Evolutionary conservation across 495 filamentous ascomycete species (phyloP), one percentile per base, ranked within the genome.

Genomic region (Neurospora sp.): DNA sequence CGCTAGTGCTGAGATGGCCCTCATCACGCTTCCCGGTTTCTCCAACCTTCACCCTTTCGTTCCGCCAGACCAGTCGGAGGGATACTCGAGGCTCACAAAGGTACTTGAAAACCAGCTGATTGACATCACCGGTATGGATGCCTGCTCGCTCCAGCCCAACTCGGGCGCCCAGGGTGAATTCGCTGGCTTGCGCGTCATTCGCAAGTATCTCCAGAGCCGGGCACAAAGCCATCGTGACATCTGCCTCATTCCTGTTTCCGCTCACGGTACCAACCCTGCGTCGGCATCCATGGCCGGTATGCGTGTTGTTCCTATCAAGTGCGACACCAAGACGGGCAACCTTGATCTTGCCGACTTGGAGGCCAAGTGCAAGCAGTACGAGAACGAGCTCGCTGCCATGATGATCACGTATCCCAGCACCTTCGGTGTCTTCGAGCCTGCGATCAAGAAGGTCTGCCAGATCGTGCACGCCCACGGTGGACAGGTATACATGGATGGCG

Each of bases 341-440:
- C 88, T 99, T 23, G 96, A 98, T 77, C 85, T 99, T 72, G 88
- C 79, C 8, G 95, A 98, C 78, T 88, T 99, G 4, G 90, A 92
- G 82, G 88, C 88, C 74, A 97, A 98, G 84, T 95, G 93, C 77
- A 88, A 93, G 83, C 92, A 96, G 83, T 88, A 98, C 85, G 87
- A 90, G 82, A 90, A 92, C 39, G 88, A 96, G 76, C 89, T 99
- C 48, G 95, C 90, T 12, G 96, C 95, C 37, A 94, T 99, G 83
- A 99, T 99, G 96, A 90, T 99, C 80, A 99, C 96, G 42, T 99
- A 99, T 82, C 96, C 96, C 20, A 97, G 93, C 83, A 99, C 96
- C 1, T 99, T 93, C 75, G 96, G 96, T 77, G 93, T 99, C 10
- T 99, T 96, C 79, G 96, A 99, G 84, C 95, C 96, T 8, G 86